Conservation (phyloP, 1,284 basidiomycete species). For the Sanghuangporus baumii region DNA sequence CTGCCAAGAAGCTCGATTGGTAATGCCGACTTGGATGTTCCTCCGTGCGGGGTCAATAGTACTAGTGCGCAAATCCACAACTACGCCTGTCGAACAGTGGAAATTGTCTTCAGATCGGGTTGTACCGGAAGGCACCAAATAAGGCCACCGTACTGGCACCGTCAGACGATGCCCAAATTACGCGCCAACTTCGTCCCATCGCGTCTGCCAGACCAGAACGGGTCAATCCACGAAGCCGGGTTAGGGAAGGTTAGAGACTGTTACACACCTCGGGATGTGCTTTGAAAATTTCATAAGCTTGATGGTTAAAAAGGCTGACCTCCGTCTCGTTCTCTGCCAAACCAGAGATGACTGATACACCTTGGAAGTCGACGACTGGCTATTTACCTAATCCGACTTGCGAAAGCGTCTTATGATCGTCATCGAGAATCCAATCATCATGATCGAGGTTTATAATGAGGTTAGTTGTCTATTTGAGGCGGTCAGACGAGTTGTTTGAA, state of each 20-base stretch:
- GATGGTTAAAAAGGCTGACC: slow-evolving; percentile 82
- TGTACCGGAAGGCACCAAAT: too few species aligned
- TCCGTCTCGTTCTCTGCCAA: slow-evolving; percentile 88
- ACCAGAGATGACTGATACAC: not conserved
- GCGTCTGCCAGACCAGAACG: slow-evolving; percentile 32
- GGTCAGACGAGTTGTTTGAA: not conserved
- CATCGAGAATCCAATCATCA: slow-evolving; percentile 85
- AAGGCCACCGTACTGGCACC: too few species aligned
- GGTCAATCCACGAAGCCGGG: not conserved
- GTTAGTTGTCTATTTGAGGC: slow-evolving; percentile 69
- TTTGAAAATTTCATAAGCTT: slow-evolving; percentile 52
- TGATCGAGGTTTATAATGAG: slow-evolving; percentile 93
- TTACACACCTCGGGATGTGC: slow-evolving; percentile 65
- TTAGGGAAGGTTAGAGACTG: not conserved
- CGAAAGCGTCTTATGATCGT: slow-evolving; percentile 58
- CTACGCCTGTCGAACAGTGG: too few species aligned
- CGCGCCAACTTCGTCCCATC: slow-evolving; percentile 35
- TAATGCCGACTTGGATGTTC: too few species aligned
- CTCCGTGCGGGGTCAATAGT: too few species aligned
- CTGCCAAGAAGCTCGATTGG: too few species aligned
- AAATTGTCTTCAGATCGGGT: too few species aligned
- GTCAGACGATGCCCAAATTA: not conserved
- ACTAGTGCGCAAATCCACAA: too few species aligned
- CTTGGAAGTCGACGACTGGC: not conserved
- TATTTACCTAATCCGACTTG: slow-evolving; percentile 71